phyloP scores from a whole-genome alignment of 805 yeast species.

The Yarrowia keelungensis region DNA sequence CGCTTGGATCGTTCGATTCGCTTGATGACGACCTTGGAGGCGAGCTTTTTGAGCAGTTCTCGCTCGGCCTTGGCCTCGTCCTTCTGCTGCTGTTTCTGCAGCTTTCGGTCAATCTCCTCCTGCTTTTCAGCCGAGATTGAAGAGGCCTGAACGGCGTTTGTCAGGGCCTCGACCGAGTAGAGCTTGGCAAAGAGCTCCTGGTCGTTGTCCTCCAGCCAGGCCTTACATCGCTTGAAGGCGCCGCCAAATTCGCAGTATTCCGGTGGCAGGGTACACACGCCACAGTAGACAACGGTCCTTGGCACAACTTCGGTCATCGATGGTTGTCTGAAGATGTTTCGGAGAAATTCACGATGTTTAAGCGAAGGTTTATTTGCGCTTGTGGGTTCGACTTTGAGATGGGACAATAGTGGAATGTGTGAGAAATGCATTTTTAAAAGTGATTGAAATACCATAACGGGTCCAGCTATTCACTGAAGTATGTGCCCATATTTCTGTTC shows the following conservation, averaged over 20 bases:
- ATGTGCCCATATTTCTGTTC: no score
- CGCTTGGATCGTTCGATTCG: constrained; percentile 89
- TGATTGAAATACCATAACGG: no score
- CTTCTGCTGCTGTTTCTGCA: constrained; percentile 83
- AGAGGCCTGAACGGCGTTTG: constrained; percentile 51
- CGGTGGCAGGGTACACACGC: constrained; percentile 82
- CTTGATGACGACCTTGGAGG: constrained; percentile 82
- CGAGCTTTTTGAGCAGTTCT: constrained; percentile 75
- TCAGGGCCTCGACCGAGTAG: constrained; percentile 63
- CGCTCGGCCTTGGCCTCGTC: constrained; percentile 74
- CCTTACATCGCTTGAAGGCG: constrained; percentile 77
- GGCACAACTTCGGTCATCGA: constrained; percentile 42
- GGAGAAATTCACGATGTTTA: neutral
- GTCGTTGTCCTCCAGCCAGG: constrained; percentile 73
- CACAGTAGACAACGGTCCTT: constrained; percentile 68
- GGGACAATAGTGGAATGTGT: no score
- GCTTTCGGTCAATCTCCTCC: constrained; percentile 78
- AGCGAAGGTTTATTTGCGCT: neutral
- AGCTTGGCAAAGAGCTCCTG: constrained; percentile 62
- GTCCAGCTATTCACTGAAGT: no score
- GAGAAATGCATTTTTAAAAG: no score
- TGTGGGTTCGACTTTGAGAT: constrained; percentile 19
- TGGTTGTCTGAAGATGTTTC: neutral
- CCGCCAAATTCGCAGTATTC: constrained; percentile 94
- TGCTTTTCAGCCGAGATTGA: constrained; percentile 76